A percentile compares a stretch with the other conserved stretches of the same genome.
phyloP scores from a whole-genome alignment of 345 rosid genomes.

The Draba incana region DNA sequence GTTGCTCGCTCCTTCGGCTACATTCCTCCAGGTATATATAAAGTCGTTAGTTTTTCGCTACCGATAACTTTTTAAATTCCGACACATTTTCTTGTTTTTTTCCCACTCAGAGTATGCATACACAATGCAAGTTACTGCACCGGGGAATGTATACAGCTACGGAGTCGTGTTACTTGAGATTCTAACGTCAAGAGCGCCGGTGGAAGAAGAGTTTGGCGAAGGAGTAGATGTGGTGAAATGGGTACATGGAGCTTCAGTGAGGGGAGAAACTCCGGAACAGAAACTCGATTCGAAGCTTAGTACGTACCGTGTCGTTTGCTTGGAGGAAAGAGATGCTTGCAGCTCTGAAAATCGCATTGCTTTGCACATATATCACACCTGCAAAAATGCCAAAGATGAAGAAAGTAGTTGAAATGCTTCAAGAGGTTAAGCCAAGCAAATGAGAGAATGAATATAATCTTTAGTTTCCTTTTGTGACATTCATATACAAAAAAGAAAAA shows the following conservation, averaged over 20 bases:
- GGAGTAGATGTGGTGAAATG: constrained; percentile 89
- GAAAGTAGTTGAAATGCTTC: constrained; percentile 84
- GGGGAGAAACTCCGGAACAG: constrained; percentile 82
- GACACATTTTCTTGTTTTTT: neutral
- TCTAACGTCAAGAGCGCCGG: constrained; percentile 76
- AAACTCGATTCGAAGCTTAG: constrained; percentile 83
- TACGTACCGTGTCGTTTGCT: constrained; percentile 73
- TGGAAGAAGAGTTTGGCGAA: constrained; percentile 89
- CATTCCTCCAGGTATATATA: constrained; percentile 94
- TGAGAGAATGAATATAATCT: constrained; percentile 13
- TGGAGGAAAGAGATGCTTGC: constrained; percentile 98
- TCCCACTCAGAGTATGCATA: constrained; percentile 82
- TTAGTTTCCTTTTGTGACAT: constrained; percentile 26
- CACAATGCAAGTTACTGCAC: constrained; percentile 92
- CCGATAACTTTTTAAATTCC: constrained; percentile 13
- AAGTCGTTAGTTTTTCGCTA: constrained; percentile 2
- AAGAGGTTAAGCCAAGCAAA: constrained; percentile 68
- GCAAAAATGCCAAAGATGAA: constrained; percentile 92
- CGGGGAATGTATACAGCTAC: constrained; percentile 91
- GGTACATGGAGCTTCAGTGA: constrained; percentile 80
- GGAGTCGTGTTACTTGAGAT: constrained; percentile 96
- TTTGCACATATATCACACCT: constrained; percentile 75
- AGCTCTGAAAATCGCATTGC: constrained; percentile 85
- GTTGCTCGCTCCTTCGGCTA: constrained; percentile 97
- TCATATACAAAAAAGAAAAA: constrained; percentile 28